Conservation (phyloP, 2,329 filamentous ascomycete genomes). For the Phaeosphaeriaceae sp. region DNA sequence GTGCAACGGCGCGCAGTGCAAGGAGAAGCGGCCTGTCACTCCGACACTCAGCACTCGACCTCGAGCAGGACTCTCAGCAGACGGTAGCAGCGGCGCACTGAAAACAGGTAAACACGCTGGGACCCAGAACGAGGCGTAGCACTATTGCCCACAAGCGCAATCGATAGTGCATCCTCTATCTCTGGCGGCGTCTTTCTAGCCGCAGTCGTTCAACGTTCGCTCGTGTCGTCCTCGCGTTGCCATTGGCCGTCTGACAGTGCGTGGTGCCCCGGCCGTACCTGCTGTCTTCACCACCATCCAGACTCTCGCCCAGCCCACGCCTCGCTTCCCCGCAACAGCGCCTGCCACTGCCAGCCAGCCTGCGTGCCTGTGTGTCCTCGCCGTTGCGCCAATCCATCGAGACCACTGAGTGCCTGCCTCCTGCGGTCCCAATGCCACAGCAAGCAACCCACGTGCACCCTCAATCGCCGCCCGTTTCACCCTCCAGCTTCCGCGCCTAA, state of each 20-base stretch:
- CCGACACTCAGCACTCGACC: background rate
- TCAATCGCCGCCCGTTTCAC: constrained; percentile 43
- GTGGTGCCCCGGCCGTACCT: constrained; percentile 6
- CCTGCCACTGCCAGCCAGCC: background rate
- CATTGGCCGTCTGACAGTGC: constrained; percentile 24
- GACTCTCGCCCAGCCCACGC: constrained; percentile 9
- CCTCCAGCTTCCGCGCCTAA: constrained; percentile 30
- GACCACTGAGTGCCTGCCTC: constrained; percentile 11
- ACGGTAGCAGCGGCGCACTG: background rate
- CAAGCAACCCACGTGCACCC: constrained; percentile 34
- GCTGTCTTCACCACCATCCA: constrained; percentile 11
- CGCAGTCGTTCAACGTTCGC: constrained; percentile 23
- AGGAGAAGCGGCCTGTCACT: background rate
- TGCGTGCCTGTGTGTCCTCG: constrained; percentile 15
- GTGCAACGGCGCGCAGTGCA: background rate
- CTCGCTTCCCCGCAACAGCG: constrained; percentile 22
- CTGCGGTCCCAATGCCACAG: constrained; percentile 34
- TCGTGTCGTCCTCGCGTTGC: constrained; percentile 10
- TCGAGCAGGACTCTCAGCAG: background rate
- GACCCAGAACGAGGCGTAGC: background rate
- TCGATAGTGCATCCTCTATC: constrained; percentile 15
- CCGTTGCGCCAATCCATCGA: constrained; percentile 10
- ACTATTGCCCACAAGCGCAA: background rate
- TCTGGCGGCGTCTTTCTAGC: constrained; percentile 14
- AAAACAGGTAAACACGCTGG: background rate